Evolutionary conservation across 2,329 filamentous ascomycete genomes (phyloP).

Genomic region (Neoarthrinium moseri): DNA sequence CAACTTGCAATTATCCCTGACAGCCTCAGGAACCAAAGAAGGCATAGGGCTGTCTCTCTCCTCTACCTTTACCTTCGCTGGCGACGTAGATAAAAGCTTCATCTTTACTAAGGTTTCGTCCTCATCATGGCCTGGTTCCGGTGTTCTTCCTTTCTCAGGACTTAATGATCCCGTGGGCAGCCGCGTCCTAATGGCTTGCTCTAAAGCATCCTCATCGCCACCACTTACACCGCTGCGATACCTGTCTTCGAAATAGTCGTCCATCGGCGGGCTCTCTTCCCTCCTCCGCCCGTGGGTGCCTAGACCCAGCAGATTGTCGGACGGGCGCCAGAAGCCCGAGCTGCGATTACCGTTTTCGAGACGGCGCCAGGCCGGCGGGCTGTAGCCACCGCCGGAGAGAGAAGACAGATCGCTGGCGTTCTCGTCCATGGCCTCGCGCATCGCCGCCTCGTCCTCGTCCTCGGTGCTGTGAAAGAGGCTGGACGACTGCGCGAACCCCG

Average conservation of each 20-base stretch:
- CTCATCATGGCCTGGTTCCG: conserved; percentile 34
- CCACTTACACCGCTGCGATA: conserved; percentile 25
- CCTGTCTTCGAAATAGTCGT: conserved; percentile 12
- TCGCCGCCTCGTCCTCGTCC: conserved; percentile 35
- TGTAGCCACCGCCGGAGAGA: conserved; percentile 55
- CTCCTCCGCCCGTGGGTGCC: conserved; percentile 32
- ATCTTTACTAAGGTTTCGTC: conserved; percentile 39
- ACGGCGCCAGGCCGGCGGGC: conserved; percentile 59
- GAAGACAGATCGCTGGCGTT: conserved; percentile 23
- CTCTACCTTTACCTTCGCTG: conserved; percentile 17
- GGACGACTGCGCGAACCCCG: conserved; percentile 38
- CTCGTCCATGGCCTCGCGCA: conserved; percentile 40
- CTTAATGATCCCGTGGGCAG: conserved; percentile 55
- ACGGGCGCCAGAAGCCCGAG: conserved; percentile 59
- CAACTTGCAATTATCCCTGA: conserved; percentile 51
- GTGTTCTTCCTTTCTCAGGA: conserved; percentile 52
- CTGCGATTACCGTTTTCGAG: conserved; percentile 59
- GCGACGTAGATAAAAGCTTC: conserved; percentile 27
- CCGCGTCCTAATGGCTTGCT: conserved; percentile 52
- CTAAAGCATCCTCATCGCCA: conserved; percentile 38
- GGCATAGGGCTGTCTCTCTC: conserved; percentile 26
- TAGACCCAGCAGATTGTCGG: conserved; percentile 52
- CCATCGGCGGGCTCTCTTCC: conserved; percentile 13
- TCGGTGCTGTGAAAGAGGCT: conserved; percentile 20
- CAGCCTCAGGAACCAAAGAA: conserved; percentile 26